Percentiles rank a stretch among this genome's conserved stretches.
Evolutionary conservation across 1,284 basidiomycete genomes (phyloP).

Genomic region (Austroboletus olivaceoglutinosus): DNA sequence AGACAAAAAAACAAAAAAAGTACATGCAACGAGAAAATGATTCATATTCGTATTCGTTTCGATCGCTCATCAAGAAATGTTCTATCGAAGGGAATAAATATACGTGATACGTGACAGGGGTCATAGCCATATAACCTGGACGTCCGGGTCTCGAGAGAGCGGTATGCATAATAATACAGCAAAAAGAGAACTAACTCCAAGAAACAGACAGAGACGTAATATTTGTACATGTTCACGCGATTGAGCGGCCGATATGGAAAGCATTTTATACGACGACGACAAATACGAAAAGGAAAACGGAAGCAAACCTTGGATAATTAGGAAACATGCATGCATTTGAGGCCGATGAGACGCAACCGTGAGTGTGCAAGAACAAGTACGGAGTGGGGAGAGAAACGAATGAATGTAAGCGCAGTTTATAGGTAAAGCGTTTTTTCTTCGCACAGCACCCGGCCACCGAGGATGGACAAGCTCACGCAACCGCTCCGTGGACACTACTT

Average conservation of each 20-base stretch:
- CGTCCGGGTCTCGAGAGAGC: not conserved
- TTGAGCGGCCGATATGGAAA: slow-evolving; percentile 7
- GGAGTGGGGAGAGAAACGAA: not conserved
- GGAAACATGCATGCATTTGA: slow-evolving; percentile 6
- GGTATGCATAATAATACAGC: slow-evolving; percentile 27
- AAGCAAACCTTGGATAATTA: slow-evolving; percentile 19
- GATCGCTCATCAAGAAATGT: not conserved
- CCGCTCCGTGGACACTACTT: slow-evolving; percentile 30
- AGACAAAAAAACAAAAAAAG: not conserved
- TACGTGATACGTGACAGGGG: not conserved
- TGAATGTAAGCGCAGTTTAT: slow-evolving; percentile 9
- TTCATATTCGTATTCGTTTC: not conserved
- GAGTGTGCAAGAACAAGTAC: slow-evolving; percentile 23
- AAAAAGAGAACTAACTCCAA: slow-evolving; percentile 19
- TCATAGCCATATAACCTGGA: not conserved
- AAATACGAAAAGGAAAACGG: slow-evolving; percentile 18
- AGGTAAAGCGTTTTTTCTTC: slow-evolving; percentile 1
- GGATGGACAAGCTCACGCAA: slow-evolving; percentile 21
- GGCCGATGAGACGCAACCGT: slow-evolving; percentile 4
- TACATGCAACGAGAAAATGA: not conserved
- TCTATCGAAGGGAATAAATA: not conserved
- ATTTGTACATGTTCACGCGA: slow-evolving; percentile 17
- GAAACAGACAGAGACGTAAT: slow-evolving; percentile 21
- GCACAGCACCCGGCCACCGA: slow-evolving; percentile 21
- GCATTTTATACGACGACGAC: slow-evolving; percentile 27